Conservation (phyloP, 371 early-diverging fungal species). For the Actinomucor elegans region DNA sequence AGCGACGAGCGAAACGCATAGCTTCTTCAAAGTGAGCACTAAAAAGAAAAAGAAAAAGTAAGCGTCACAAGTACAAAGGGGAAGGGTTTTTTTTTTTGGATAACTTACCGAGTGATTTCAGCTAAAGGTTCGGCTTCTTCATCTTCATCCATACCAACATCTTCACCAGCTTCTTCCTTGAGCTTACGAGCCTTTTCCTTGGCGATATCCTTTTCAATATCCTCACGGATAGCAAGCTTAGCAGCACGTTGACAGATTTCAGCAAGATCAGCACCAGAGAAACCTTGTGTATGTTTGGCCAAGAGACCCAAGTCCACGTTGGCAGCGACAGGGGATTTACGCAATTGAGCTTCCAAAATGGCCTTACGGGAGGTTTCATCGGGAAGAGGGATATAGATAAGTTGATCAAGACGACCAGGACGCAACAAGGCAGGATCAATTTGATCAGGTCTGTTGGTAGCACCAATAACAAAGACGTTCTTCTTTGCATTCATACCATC, state of each 20-base stretch:
- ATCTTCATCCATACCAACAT: conserved; percentile 79
- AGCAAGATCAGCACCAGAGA: conserved; percentile 99
- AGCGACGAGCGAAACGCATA: conserved; percentile 96
- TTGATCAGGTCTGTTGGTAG: conserved; percentile 85
- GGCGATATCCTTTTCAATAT: conserved; percentile 92
- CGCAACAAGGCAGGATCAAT: conserved; percentile 49
- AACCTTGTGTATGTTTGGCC: conserved; percentile 93
- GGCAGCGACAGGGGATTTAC: conserved; percentile 93
- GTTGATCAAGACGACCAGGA: conserved; percentile 99
- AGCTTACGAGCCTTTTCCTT: conserved; percentile 74
- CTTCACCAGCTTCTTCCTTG: conserved; percentile 62
- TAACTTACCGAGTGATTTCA: conserved; percentile 74
- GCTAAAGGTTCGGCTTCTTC: conserved; percentile 80
- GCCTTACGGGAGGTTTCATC: conserved; percentile 89
- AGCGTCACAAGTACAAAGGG: not conserved
- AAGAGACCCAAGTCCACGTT: conserved; percentile 89
- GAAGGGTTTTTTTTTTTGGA: too few species aligned
- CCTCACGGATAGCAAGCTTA: conserved; percentile 99
- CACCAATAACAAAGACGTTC: conserved; percentile 99
- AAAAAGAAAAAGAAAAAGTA: not conserved
- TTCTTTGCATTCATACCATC: conserved; percentile 99
- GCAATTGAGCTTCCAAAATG: conserved; percentile 93
- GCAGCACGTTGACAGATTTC: conserved; percentile 99
- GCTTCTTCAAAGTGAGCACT: conserved; percentile 97
- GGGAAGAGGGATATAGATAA: conserved; percentile 99